Evolutionary conservation across 2,329 filamentous ascomycete species (phyloP), one percentile per base, ranked within the genome.

Genomic region (Fusarium euwallaceae): DNA sequence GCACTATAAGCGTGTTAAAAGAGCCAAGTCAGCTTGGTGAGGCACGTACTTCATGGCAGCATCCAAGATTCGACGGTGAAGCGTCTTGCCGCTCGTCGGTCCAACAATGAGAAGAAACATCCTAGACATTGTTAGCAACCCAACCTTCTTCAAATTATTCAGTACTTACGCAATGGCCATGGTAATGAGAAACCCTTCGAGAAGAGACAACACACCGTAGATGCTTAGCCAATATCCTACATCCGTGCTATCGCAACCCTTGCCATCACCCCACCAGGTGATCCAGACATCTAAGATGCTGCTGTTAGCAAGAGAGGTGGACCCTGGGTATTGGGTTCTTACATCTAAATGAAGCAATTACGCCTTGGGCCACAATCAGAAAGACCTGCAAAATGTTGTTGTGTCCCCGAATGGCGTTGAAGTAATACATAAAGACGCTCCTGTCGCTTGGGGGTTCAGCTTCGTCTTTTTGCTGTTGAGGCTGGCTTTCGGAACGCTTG

Each of bases 181-280:
- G 3, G 76, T 76, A 2, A 81, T 70, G 2, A 78, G 48, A 2
- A 78, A 16, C 0, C 74, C 77, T n/a, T 80, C 78, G 3, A 77
- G 43, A 4, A 74, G 65, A n/a, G 78, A 75, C 22, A 81, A 37
- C 2, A 76, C 62, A 7, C 72, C 65, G 24, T 80, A 80, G n/a
- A 79, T 75, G 11, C 79, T 80, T 7, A 81, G 64, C 79, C 80
- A 81, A 32, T 80, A 80, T 9, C 72, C 79, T 20, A 81, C 32
- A 61, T 81, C 79, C 12, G 41, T 61, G 24, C 72, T 78, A 9
- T 73, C 60, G 6, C 74, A 78, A 6, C 78, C 77, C 48, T 73
- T 78, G 2, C 78, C 78, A 14, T 81, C 77, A 61, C 79, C 79
- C 79, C 79, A 81, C 79, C 79, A 81, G 22, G 78, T 80, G 37